Evolutionary conservation across 176 grass and related monocot genomes (phyloP).

Genomic region (Puya raimondii): DNA sequence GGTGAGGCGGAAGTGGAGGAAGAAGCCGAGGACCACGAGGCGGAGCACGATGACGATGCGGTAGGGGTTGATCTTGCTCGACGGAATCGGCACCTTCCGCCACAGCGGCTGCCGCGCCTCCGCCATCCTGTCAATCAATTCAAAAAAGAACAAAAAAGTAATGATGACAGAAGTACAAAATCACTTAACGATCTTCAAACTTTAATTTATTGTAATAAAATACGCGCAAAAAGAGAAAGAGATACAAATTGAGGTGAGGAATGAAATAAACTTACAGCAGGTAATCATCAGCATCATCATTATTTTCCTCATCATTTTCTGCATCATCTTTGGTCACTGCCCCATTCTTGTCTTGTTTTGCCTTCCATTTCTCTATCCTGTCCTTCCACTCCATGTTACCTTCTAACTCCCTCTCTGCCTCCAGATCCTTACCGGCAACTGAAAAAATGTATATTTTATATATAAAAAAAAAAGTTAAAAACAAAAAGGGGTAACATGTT

Average conservation of each 20-base stretch:
- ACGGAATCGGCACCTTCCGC: conserved; percentile 87
- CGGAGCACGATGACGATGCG: conserved; percentile 93
- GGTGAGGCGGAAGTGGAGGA: conserved; percentile 80
- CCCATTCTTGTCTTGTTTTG: conserved; percentile 73
- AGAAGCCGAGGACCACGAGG: conserved; percentile 77
- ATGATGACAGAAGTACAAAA: neutral
- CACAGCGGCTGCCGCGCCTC: conserved; percentile 89
- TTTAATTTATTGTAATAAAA: neutral
- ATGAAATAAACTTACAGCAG: conserved; percentile 42
- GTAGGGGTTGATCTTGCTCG: conserved; percentile 89
- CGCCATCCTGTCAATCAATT: conserved; percentile 34
- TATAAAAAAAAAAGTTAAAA: too few relatives aligned
- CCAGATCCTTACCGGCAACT: conserved; percentile 92
- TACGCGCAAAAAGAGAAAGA: too few relatives aligned
- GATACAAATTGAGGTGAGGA: neutral
- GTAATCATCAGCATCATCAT: conserved; percentile 65
- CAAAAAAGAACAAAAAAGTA: neutral
- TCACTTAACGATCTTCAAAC: neutral
- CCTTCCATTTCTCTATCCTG: conserved; percentile 92
- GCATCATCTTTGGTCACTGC: conserved; percentile 52
- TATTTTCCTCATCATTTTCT: conserved; percentile 53
- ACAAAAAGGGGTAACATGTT: too few relatives aligned
- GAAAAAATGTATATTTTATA: neutral
- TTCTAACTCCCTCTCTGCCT: conserved; percentile 81
- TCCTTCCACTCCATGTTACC: conserved; percentile 98